These are phyloP conservation scores for Phytomonas sp. DNA, from an alignment of 208 protist genomes.

Conservation along the genomic window DNA sequence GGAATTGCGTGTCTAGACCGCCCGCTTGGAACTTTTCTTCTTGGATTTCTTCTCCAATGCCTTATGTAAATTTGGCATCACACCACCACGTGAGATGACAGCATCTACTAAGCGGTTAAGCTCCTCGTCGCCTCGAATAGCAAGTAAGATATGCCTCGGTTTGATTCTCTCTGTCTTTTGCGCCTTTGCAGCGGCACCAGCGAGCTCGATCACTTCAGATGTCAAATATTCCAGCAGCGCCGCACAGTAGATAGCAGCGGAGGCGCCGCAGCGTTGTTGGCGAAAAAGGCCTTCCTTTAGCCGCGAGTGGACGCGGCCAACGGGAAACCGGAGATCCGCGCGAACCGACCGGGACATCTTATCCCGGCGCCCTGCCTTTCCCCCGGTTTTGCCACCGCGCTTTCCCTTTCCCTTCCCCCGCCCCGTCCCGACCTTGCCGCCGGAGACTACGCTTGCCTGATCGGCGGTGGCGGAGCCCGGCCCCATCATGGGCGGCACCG, in stretches of 20 bases:
- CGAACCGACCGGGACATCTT: slow-evolving; percentile 81
- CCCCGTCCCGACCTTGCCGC: slow-evolving; percentile 68
- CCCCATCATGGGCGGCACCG: slow-evolving; percentile 47
- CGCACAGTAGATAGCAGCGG: slow-evolving; percentile 97
- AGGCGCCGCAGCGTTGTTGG: slow-evolving; percentile 94
- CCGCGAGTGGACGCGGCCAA: slow-evolving; percentile 98
- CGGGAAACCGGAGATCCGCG: slow-evolving; percentile 93
- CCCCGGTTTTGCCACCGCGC: slow-evolving; percentile 83
- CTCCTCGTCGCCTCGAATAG: slow-evolving; percentile 98
- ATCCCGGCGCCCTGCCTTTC: slow-evolving; percentile 76
- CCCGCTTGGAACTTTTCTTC: slow-evolving; percentile 83
- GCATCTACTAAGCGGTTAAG: slow-evolving; percentile 97
- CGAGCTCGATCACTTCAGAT: slow-evolving; percentile 98
- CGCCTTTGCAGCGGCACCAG: slow-evolving; percentile 95
- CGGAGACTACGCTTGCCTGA: slow-evolving; percentile 81
- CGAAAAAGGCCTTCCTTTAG: slow-evolving; percentile 94
- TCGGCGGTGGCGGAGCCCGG: slow-evolving; percentile 71
- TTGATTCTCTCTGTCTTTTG: slow-evolving; percentile 97
- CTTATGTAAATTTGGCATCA: slow-evolving; percentile 86
- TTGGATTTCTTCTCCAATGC: slow-evolving; percentile 88
- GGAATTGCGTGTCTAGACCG: slow-evolving; percentile 17
- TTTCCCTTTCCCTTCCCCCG: slow-evolving; percentile 84
- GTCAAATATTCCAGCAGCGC: slow-evolving; percentile 98
- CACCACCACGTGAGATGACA: slow-evolving; percentile 84
- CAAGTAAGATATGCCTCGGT: slow-evolving; percentile 97